Conservation (phyloP, 208 protist species). For the Acanthamoeba sp. region DNA sequence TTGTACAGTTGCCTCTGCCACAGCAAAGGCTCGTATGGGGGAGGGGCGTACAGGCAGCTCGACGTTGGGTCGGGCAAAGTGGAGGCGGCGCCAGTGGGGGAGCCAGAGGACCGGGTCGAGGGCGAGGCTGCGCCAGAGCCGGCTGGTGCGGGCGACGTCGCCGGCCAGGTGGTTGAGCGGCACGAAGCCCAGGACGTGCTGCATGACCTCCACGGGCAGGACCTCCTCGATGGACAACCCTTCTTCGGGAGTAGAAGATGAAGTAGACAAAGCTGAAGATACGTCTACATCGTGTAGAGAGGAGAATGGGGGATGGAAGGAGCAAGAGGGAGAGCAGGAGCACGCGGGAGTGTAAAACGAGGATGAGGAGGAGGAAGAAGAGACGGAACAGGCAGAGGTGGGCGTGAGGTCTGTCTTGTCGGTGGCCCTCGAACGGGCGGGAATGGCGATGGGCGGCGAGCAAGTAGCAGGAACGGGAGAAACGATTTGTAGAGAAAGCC, state of each 20-base stretch:
- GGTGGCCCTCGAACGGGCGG: too few species aligned
- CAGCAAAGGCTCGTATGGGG: neutral
- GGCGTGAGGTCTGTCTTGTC: neutral
- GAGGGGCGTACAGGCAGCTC: neutral
- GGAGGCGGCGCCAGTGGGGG: slow-evolving; percentile 21
- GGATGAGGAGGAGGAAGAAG: neutral
- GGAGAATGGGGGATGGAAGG: neutral
- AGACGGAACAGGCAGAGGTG: neutral
- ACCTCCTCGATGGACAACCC: slow-evolving; percentile 8
- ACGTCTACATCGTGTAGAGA: neutral
- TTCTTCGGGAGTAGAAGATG: neutral
- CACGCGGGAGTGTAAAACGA: neutral
- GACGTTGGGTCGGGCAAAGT: neutral
- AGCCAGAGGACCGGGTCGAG: slow-evolving; percentile 32
- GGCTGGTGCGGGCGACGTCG: neutral
- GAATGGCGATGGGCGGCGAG: neutral
- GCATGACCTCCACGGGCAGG: slow-evolving; percentile 9
- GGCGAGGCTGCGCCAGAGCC: slow-evolving; percentile 24
- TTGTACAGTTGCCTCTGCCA: too few species aligned
- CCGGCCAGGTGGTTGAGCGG: neutral
- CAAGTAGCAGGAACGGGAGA: too few species aligned
- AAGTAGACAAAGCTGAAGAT: neutral
- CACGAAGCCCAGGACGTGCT: slow-evolving; percentile 1
- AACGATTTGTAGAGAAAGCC: too few species aligned
- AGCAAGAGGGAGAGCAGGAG: neutral